A percentile compares a stretch with the other conserved stretches of the same genome.
Evolutionary conservation across 1,284 basidiomycete species (phyloP).

Genomic region (Ustilago loliicola): DNA sequence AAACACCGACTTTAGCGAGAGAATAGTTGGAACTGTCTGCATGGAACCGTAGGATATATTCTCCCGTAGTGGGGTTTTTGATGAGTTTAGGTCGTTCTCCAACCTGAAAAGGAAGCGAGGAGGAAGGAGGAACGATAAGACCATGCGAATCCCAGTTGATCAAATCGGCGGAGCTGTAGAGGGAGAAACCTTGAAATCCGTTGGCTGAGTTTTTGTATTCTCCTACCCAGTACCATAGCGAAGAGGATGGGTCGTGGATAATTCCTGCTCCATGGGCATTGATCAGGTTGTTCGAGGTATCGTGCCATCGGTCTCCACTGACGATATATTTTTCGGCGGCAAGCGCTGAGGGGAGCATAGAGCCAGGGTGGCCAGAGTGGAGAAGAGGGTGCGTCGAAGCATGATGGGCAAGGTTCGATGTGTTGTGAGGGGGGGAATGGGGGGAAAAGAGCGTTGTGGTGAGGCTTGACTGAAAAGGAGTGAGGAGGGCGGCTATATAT

Average conservation of each 20-base stretch:
- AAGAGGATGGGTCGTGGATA: constrained; percentile 8
- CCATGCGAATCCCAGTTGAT: constrained; percentile 37
- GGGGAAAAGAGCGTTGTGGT: not conserved
- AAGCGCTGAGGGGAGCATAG: not conserved
- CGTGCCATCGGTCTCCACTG: constrained; percentile 29
- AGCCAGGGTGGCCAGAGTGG: not conserved
- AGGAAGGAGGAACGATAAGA: constrained; percentile 22
- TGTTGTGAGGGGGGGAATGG: too few relatives aligned
- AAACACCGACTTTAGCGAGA: constrained; percentile 32
- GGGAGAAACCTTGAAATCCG: constrained; percentile 33
- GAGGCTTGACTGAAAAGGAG: too few relatives aligned
- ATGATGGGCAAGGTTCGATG: not conserved
- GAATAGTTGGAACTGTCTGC: constrained; percentile 33
- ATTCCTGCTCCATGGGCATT: constrained; percentile 36
- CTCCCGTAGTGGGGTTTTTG: constrained; percentile 21
- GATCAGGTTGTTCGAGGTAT: constrained; percentile 26
- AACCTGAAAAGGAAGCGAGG: constrained; percentile 28
- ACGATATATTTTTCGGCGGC: constrained; percentile 32
- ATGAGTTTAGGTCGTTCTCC: constrained; percentile 38
- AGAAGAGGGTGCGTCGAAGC: not conserved
- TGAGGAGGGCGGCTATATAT: too few relatives aligned
- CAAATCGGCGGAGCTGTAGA: constrained; percentile 36
- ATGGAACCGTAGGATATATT: constrained; percentile 41
- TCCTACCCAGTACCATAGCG: constrained; percentile 38
- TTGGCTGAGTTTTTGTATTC: constrained; percentile 25